phyloP scores from a whole-genome alignment of 495 filamentous ascomycete genomes.

The Neurospora sublineolata region DNA sequence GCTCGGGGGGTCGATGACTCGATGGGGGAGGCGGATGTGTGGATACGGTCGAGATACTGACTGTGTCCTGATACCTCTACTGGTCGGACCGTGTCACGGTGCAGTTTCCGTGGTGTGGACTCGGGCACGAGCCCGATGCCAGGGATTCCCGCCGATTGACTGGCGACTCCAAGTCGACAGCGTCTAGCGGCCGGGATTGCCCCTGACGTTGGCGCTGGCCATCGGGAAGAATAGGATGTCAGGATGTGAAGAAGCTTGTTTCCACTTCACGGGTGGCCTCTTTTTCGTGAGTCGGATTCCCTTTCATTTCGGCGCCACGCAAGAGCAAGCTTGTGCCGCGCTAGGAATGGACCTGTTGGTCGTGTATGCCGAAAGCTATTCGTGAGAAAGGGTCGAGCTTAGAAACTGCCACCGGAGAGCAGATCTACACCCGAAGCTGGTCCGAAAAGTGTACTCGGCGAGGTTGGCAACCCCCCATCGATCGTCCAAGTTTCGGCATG shows the following conservation, averaged over 20 bases:
- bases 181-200: neutral
- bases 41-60: neutral
- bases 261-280: neutral
- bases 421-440: neutral
- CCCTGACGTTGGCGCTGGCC: neutral
- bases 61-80: neutral
- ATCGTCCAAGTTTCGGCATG: neutral
- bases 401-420: neutral
- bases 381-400: neutral
- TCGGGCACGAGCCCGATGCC: neutral
- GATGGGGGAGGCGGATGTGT: neutral
- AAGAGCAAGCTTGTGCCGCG: neutral
- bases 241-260: neutral
- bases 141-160: neutral
- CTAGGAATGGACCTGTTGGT: neutral
- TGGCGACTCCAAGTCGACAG: neutral
- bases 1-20: neutral
- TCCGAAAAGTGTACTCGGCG: neutral
- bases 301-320: neutral
- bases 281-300: neutral
- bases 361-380: neutral
- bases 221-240: neutral
- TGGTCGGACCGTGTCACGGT: neutral
- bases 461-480: neutral
- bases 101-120: neutral